Conservation (phyloP, 176 grass and related monocot species). For the Coix lacrymajobi region DNA sequence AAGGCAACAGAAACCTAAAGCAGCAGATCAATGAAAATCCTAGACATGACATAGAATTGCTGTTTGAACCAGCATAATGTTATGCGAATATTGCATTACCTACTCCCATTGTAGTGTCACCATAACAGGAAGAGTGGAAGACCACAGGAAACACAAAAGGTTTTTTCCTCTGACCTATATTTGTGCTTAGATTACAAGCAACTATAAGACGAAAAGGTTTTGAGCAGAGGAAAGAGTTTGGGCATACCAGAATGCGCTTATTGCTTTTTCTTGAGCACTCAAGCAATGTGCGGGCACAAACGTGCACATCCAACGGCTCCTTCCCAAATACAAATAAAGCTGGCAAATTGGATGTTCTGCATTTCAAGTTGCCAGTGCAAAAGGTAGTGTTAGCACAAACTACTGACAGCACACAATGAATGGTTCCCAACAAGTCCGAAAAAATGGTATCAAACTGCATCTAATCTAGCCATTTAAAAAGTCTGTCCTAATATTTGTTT, state of each 20-base stretch:
- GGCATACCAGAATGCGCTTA: conserved; percentile 63
- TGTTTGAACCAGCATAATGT: neutral
- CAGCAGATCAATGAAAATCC: neutral
- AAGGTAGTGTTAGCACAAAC: neutral
- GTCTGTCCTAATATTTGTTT: neutral
- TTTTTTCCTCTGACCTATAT: neutral
- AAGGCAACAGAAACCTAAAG: neutral
- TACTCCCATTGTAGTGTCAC: neutral
- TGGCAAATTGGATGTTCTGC: conserved; percentile 85
- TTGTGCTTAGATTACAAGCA: neutral
- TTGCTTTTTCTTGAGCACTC: conserved; percentile 40
- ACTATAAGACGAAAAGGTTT: too few species aligned
- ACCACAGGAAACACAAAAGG: neutral
- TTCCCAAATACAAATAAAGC: conserved; percentile 91
- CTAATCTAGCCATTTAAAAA: neutral
- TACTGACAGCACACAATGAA: neutral
- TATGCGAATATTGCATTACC: neutral
- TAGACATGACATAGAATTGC: neutral
- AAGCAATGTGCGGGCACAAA: conserved; percentile 42
- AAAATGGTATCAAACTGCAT: neutral
- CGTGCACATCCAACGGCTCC: conserved; percentile 41
- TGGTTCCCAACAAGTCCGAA: neutral
- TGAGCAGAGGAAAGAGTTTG: conserved; percentile 7
- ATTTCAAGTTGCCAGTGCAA: conserved; percentile 10
- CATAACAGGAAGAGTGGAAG: neutral